Base-by-base conservation (phyloP, 176 grass and related monocot genomes). In the Zoysia pacifica region DNA sequence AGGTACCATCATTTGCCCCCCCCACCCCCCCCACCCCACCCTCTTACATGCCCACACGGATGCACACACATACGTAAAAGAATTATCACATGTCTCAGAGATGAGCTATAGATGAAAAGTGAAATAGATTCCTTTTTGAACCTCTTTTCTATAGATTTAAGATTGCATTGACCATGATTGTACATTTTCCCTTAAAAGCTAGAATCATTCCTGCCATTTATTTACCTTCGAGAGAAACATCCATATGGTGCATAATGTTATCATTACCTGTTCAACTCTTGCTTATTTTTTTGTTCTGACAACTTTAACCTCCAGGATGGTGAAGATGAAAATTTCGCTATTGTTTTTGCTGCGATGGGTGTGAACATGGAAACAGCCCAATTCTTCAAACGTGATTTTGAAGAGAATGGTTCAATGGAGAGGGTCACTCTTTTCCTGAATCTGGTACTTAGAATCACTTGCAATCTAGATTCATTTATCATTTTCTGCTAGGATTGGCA, bases 311-410 rank as follows among this genome's bases (percentile, higher is more conserved):
- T 78, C 60, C 70, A 99, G 90, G 72, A 73, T 79, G 92, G 93
- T 77, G 96, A 90, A 87, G 96, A 99, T 1, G 96, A 99, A 68
- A 99, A 99, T 68, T 99, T 99, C 67, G 96, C 96, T 77, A 99
- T 99, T 44, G 96, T 99, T n/a, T 99, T 99, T 93, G 96, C 96
- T n/a, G 96, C 96, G 78, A 99, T 99, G 96, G 96, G 96, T 84
- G 96, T 99, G 43, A 99, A 99, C 70, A 99, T 99, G 96, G 96
- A 99, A 89, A 99, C 96, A 51, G 96, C 96, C 18, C 92, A 95
- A 77, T 99, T 99, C 81, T 99, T 99, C 79, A 99, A 99, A 81
- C 96, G 96, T 74, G 96, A 99, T 90, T 99, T 99, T 82, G 96
- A 99, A 86, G 96, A 99, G 74, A 99, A 99, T 18, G 96, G 96